Base-by-base conservation (phyloP, 2,329 filamentous ascomycete genomes). In the Exophiala aquamarina region DNA sequence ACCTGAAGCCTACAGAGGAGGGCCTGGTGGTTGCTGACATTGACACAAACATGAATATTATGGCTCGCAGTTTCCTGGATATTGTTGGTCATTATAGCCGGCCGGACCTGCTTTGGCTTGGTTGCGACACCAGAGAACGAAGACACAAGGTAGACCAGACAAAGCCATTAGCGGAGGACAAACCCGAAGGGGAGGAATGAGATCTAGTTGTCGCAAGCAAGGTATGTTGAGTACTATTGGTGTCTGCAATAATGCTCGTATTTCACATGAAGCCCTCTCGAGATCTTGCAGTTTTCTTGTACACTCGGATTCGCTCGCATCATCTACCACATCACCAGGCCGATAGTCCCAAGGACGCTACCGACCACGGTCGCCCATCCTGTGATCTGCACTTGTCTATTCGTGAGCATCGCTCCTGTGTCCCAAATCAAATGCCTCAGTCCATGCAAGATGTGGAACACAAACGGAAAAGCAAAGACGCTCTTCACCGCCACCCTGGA, bases 371-470 rank as follows among this genome's bases (percentile, higher is more conserved):
- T 80, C 32, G 73, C 64, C 81, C 83, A 87, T 13, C 84, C 84
- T 1, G 79, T 83, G 67, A 72, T 73, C 58, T 79, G 77, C 49
- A 87, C 83, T 61, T 77, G 71, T 67, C 76, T 71, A 63, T 87
- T 87, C 61, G 71, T 76, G 52, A 87, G 77, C 48, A 76, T 73
- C 59, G 71, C 71, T 40, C 81, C 82, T 31, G 77, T 67, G 72
- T 88, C 84, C 84, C 84, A 88, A 13, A 75, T 63, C 73, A 88
- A 72, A 78, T 88, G 84, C 63, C 84, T 79, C 18, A 87, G 21
- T 10, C 84, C 84, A 63, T 86, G 86, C 60, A 84, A 71, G 54
- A 65, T 68, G 67, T 88, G 84, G 68, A 79, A 87, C 42, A 80
- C 80, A 66, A 88, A 87, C 4, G 83, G 82, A 57, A 81, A 67